A percentile compares a stretch with the other conserved stretches of the same genome.
Evolutionary conservation across 2,329 filamentous ascomycete genomes (phyloP).

Genomic region (Aspergillus thermomutatus): DNA sequence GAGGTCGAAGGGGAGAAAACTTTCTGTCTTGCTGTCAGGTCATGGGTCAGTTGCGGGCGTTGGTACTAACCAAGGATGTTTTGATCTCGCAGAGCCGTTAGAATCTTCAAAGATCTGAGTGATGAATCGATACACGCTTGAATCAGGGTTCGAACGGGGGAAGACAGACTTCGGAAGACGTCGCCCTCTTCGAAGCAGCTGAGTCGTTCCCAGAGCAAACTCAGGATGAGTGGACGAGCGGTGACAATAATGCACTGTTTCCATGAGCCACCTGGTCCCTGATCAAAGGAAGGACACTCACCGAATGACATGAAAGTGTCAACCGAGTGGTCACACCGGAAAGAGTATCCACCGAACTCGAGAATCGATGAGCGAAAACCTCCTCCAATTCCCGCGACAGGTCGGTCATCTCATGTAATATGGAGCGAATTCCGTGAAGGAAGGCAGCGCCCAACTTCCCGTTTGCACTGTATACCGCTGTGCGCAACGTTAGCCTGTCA

Average conservation of each 20-base stretch:
- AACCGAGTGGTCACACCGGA: conserved; percentile 36
- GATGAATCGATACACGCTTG: conserved; percentile 22
- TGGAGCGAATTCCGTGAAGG: conserved; percentile 31
- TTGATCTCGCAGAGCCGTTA: conserved; percentile 21
- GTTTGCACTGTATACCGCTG: conserved; percentile 35
- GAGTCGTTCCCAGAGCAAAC: conserved; percentile 17
- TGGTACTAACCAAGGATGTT: conserved; percentile 18
- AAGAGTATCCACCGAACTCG: conserved; percentile 34
- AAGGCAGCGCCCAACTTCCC: conserved; percentile 24
- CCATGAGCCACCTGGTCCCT: neutral
- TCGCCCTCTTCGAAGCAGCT: conserved; percentile 16
- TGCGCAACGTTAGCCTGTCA: neutral
- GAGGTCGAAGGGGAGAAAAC: conserved; percentile 36
- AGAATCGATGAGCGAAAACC: conserved; percentile 32
- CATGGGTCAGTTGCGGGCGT: neutral
- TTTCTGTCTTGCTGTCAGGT: conserved; percentile 13
- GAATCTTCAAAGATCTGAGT: conserved; percentile 17
- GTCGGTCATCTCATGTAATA: conserved; percentile 30
- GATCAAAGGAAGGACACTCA: conserved; percentile 4
- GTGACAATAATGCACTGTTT: conserved; percentile 25
- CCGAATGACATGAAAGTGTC: conserved; percentile 32
- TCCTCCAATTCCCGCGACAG: conserved; percentile 34
- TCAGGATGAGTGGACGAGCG: conserved; percentile 20
- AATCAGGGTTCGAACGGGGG: conserved; percentile 19
- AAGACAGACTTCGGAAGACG: conserved; percentile 14